These are phyloP conservation scores for Mycena olivaceomarginata DNA, from an alignment of 768 basidiomycete species.

Conservation along the genomic window DNA sequence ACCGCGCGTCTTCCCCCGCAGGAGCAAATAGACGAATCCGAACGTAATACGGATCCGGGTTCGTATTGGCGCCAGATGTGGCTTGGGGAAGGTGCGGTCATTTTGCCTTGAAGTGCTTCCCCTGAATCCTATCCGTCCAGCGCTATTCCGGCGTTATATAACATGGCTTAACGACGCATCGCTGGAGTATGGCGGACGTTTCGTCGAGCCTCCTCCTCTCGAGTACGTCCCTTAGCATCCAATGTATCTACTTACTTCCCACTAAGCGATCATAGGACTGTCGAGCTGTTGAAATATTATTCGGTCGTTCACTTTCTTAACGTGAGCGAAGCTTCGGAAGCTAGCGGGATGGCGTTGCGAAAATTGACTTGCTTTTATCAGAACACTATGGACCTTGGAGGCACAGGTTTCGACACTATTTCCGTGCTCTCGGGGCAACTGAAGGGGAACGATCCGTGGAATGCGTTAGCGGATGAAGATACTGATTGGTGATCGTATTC, in stretches of 20 bases:
- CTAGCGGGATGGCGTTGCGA: not conserved
- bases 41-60: not conserved
- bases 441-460: slow-evolving; percentile 12
- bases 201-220: slow-evolving; percentile 32
- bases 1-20: slow-evolving; percentile 36
- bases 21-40: not conserved
- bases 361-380: not conserved
- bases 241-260: not conserved
- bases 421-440: slow-evolving; percentile 10
- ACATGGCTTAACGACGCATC: slow-evolving; percentile 37
- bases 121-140: not conserved
- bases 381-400: slow-evolving; percentile 20
- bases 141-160: slow-evolving; percentile 19
- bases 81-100: slow-evolving; percentile 23
- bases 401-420: slow-evolving; percentile 9
- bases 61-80: slow-evolving; percentile 24
- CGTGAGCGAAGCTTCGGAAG: slow-evolving; percentile 1
- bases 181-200: slow-evolving; percentile 31
- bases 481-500: slow-evolving; percentile 77
- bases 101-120: not conserved
- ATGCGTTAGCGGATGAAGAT: slow-evolving; percentile 20
- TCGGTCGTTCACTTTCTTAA: slow-evolving; percentile 22
- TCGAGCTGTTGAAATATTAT: slow-evolving; percentile 34
- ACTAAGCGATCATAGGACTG: not conserved
- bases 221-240: slow-evolving; percentile 14